These are phyloP conservation scores for Curvularia sp. DNA, from an alignment of 2,329 filamentous ascomycete species.

Conservation along the genomic window DNA sequence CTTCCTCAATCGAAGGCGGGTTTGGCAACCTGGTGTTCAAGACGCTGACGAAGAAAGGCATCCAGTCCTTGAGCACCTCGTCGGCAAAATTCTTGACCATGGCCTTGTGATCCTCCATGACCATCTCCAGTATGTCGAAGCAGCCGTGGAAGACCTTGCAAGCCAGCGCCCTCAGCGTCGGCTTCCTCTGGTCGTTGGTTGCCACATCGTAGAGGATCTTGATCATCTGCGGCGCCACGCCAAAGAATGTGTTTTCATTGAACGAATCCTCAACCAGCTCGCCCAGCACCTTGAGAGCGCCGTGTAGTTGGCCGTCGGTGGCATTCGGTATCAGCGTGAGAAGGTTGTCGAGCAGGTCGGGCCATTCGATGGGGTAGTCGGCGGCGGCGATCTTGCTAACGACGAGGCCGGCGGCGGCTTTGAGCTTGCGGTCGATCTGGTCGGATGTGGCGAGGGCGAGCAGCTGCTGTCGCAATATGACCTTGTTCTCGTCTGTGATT, in stretches of 20 bases:
- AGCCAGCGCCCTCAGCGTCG: slow-evolving; percentile 80
- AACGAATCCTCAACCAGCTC: slow-evolving; percentile 94
- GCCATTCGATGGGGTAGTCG: slow-evolving; percentile 96
- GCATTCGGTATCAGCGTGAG: slow-evolving; percentile 79
- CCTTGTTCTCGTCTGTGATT: slow-evolving; percentile 76
- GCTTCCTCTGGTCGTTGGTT: slow-evolving; percentile 74
- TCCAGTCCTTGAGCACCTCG: slow-evolving; percentile 82
- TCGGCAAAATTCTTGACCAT: slow-evolving; percentile 91
- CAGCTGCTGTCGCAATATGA: slow-evolving; percentile 73
- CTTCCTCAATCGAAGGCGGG: slow-evolving; percentile 64
- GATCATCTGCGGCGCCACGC: slow-evolving; percentile 84
- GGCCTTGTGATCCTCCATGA: slow-evolving; percentile 88
- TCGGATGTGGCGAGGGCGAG: slow-evolving; percentile 80
- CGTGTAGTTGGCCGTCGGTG: slow-evolving; percentile 82
- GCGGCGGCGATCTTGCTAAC: slow-evolving; percentile 93
- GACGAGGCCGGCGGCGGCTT: slow-evolving; percentile 83
- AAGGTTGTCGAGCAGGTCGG: slow-evolving; percentile 81
- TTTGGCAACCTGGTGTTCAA: slow-evolving; percentile 77
- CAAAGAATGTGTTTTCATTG: slow-evolving; percentile 94
- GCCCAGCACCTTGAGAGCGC: slow-evolving; percentile 83
- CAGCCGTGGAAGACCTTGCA: slow-evolving; percentile 89
- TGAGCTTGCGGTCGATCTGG: slow-evolving; percentile 81
- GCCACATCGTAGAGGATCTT: slow-evolving; percentile 84
- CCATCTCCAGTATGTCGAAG: slow-evolving; percentile 95
- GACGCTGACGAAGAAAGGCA: slow-evolving; percentile 83